A percentile compares a stretch with the other conserved stretches of the same genome.
phyloP scores from a whole-genome alignment of 2,329 filamentous ascomycete genomes.

The Polytolypa hystricis region DNA sequence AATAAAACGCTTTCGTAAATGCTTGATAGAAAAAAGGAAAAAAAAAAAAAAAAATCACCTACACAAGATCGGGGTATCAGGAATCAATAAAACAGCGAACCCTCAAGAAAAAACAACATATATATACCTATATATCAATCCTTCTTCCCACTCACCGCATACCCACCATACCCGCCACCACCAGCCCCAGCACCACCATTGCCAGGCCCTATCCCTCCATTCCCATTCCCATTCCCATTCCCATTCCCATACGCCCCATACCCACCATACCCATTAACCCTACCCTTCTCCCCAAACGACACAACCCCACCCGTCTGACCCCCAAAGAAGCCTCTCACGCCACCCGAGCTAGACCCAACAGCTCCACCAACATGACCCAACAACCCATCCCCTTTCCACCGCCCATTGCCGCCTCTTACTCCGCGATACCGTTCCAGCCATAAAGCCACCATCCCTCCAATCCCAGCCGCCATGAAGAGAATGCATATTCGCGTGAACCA shows the following conservation, averaged over 20 bases:
- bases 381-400: slow-evolving; percentile 37
- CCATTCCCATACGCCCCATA: slow-evolving; percentile 35
- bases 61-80: no score
- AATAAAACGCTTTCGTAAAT: no score
- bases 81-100: not conserved
- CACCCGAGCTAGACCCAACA: not conserved
- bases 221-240: slow-evolving; percentile 13
- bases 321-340: slow-evolving; percentile 30
- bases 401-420: slow-evolving; percentile 14
- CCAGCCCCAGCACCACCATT: slow-evolving; percentile 9
- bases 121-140: slow-evolving; percentile 28
- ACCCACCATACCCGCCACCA: slow-evolving; percentile 24
- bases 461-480: slow-evolving; percentile 24
- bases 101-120: not conserved
- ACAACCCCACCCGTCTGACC: slow-evolving; percentile 41
- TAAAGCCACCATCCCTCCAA: slow-evolving; percentile 25
- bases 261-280: slow-evolving; percentile 46
- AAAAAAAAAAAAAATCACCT: not conserved
- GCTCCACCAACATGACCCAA: slow-evolving; percentile 19
- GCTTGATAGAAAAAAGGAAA: no score
- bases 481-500: slow-evolving; percentile 20
- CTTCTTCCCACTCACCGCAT: slow-evolving; percentile 30
- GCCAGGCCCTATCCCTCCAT: slow-evolving; percentile 6
- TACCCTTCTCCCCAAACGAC: slow-evolving; percentile 40
- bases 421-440: slow-evolving; percentile 27